Evolutionary conservation across 2,329 filamentous ascomycete species (phyloP).

Genomic region (Lachnellula subtilissima): DNA sequence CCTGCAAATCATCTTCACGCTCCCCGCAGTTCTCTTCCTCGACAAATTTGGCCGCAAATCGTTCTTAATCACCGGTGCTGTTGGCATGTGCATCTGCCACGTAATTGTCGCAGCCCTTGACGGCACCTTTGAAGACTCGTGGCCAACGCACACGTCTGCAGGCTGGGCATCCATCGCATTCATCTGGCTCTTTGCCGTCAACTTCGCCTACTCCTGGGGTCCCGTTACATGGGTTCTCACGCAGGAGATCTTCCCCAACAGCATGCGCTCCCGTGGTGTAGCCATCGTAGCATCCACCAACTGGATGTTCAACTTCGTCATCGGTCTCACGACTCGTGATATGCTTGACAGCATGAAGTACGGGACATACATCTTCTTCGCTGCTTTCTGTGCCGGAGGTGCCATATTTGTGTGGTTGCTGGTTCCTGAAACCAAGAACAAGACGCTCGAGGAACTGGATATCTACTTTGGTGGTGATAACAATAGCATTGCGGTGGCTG

Average conservation of each 20-base stretch:
- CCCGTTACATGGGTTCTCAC: slow-evolving; percentile 34
- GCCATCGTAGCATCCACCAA: slow-evolving; percentile 40
- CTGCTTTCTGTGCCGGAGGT: slow-evolving; percentile 41
- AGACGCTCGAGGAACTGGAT: slow-evolving; percentile 52
- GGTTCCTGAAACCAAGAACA: slow-evolving; percentile 51
- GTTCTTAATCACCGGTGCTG: slow-evolving; percentile 55
- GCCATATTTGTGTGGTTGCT: slow-evolving; percentile 45
- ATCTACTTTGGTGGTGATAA: slow-evolving; percentile 33
- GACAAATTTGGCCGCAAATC: slow-evolving; percentile 61
- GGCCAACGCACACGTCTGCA: slow-evolving; percentile 33
- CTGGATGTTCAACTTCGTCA: slow-evolving; percentile 44
- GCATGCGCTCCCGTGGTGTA: slow-evolving; percentile 36
- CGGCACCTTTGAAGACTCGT: slow-evolving; percentile 35
- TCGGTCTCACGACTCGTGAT: slow-evolving; percentile 42
- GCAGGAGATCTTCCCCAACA: slow-evolving; percentile 37
- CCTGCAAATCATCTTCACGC: slow-evolving; percentile 60
- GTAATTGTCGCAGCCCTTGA: slow-evolving; percentile 44
- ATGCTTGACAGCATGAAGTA: slow-evolving; percentile 40
- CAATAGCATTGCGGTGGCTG: slow-evolving; percentile 32
- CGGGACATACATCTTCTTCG: slow-evolving; percentile 55
- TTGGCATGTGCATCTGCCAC: slow-evolving; percentile 64
- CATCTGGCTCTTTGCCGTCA: slow-evolving; percentile 31
- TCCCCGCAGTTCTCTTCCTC: slow-evolving; percentile 60
- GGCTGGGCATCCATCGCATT: slow-evolving; percentile 37
- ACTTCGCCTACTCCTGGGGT: slow-evolving; percentile 32